Conservation (phyloP, 768 basidiomycete genomes). For the Termitomyces sp. region DNA sequence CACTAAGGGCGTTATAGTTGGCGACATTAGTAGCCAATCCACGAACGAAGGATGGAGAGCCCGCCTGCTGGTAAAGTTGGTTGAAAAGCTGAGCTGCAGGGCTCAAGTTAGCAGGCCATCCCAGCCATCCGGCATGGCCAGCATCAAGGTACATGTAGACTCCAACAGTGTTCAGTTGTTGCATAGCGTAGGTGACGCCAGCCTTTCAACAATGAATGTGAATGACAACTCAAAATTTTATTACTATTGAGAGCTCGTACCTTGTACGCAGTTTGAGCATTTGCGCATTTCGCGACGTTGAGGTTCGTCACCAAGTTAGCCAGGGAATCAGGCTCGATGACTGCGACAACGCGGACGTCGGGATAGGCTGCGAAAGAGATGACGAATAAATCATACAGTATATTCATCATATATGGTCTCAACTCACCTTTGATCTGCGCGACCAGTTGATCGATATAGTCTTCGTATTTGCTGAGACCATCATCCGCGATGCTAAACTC, state of each 20-base stretch:
- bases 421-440: slow-evolving; percentile 45
- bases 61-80: slow-evolving; percentile 42
- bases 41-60: slow-evolving; percentile 50
- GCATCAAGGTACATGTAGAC: slow-evolving; percentile 61
- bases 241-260: slow-evolving; percentile 14
- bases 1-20: slow-evolving; percentile 39
- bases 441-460: slow-evolving; percentile 59
- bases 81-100: slow-evolving; percentile 54
- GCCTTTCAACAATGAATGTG: slow-evolving; percentile 18
- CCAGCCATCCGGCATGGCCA: slow-evolving; percentile 62
- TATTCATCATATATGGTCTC: not conserved
- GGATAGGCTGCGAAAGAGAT: slow-evolving; percentile 36
- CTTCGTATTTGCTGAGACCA: slow-evolving; percentile 48
- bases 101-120: slow-evolving; percentile 58
- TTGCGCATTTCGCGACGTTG: slow-evolving; percentile 48
- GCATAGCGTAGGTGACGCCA: slow-evolving; percentile 49
- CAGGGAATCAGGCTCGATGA: slow-evolving; percentile 63
- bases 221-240: not conserved
- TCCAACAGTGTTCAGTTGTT: slow-evolving; percentile 47
- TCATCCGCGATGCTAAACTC: slow-evolving; percentile 55
- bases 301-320: slow-evolving; percentile 68
- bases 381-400: not conserved
- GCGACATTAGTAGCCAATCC: slow-evolving; percentile 57
- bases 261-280: slow-evolving; percentile 48
- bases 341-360: slow-evolving; percentile 56